Percentiles rank a stretch among this genome's conserved stretches.
Evolutionary conservation across 2,329 filamentous ascomycete species (phyloP).

Genomic region (Rhexocercosporidium sp.): DNA sequence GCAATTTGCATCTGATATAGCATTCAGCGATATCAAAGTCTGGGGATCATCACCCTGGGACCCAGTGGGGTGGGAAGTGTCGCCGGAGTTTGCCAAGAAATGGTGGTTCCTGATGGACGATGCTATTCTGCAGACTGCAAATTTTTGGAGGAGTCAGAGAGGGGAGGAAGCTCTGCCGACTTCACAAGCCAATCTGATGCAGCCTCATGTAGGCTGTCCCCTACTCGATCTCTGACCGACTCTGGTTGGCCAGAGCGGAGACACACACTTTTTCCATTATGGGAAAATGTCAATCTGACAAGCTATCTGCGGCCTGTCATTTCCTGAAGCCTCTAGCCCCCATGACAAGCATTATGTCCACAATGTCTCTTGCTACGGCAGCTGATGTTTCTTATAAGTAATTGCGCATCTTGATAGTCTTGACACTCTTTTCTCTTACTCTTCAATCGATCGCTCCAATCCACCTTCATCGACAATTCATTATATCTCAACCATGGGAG

Average conservation of each 20-base stretch:
- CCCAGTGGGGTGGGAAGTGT: conserved; percentile 40
- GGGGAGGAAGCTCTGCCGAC: conserved; percentile 30
- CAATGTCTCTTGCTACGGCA: neutral
- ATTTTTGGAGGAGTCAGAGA: conserved; percentile 40
- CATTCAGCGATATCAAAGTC: conserved; percentile 34
- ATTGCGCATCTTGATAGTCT: neutral
- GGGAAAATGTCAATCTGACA: neutral
- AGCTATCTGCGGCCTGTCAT: neutral
- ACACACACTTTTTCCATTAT: neutral
- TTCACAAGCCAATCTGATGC: neutral
- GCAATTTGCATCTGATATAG: conserved; percentile 29
- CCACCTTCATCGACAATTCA: neutral
- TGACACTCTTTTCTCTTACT: neutral
- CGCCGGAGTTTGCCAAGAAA: conserved; percentile 34
- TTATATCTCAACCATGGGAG: conserved; percentile 8
- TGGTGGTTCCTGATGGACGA: conserved; percentile 42
- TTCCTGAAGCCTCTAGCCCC: neutral
- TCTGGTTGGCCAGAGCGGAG: neutral
- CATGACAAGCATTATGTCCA: neutral
- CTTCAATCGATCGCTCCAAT: neutral
- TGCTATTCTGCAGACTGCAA: conserved; percentile 37
- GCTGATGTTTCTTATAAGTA: neutral
- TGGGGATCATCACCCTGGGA: conserved; percentile 41
- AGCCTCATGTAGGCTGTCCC: neutral
- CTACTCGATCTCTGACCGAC: neutral